phyloP scores from a whole-genome alignment of 2,329 filamentous ascomycete genomes.

The Colletotrichum chlorophyti region DNA sequence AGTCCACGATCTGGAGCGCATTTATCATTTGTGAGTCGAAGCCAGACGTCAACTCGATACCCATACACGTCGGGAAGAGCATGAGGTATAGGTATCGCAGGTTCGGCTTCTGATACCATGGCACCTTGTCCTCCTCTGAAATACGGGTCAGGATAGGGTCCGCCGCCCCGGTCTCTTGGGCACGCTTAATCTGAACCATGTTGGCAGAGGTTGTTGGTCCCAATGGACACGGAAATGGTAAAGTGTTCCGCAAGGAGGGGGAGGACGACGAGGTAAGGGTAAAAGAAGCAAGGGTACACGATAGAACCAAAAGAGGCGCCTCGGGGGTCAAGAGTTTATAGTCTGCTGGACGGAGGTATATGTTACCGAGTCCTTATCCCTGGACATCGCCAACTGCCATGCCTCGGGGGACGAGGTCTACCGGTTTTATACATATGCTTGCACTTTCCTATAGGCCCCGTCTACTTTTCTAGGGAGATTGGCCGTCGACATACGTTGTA shows the following conservation, averaged over 20 bases:
- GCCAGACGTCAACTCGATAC: constrained; percentile 60
- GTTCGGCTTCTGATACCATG: constrained; percentile 67
- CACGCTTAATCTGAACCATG: constrained; percentile 25
- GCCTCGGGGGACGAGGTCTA: constrained; percentile 1
- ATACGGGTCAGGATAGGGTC: constrained; percentile 41
- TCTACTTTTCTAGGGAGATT: no score
- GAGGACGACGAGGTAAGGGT: neutral
- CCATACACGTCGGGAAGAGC: constrained; percentile 66
- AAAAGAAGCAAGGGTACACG: neutral
- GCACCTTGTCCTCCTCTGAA: constrained; percentile 45
- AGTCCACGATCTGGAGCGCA: constrained; percentile 46
- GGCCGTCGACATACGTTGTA: no score
- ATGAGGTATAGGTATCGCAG: constrained; percentile 62
- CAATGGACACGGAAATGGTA: no score
- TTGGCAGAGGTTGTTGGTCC: neutral
- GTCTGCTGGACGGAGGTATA: constrained; percentile 12
- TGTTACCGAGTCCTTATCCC: constrained; percentile 1
- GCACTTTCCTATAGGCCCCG: neutral
- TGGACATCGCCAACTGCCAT: neutral
- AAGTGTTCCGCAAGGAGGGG: neutral
- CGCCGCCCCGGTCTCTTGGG: constrained; percentile 27
- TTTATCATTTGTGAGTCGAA: constrained; percentile 56
- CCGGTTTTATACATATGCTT: constrained; percentile 8
- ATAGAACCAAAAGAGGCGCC: neutral
- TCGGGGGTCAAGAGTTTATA: neutral